Evolutionary conservation across 345 rosid species (phyloP).

Genomic region (Excoecaria agallocha): DNA sequence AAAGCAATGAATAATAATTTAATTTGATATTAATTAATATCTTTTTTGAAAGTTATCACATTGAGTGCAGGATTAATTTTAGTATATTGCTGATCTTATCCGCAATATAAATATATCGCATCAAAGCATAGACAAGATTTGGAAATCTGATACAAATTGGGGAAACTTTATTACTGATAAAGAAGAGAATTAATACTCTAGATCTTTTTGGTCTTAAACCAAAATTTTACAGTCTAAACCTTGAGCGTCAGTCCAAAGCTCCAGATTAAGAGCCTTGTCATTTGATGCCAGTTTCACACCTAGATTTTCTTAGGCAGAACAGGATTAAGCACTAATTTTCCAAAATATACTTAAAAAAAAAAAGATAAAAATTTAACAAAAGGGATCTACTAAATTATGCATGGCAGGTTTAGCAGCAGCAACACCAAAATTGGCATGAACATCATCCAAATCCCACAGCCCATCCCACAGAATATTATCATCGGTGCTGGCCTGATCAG

Average conservation of each 20-base stretch:
- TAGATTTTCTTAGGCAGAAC: not conserved
- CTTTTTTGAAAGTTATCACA: no score
- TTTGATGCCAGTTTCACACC: constrained; percentile 15
- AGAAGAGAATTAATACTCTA: constrained; percentile 3
- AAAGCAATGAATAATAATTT: no score
- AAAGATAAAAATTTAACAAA: constrained; percentile 27
- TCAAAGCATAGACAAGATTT: not conserved
- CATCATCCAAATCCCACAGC: constrained; percentile 71
- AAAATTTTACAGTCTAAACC: constrained; percentile 7
- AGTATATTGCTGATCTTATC: no score
- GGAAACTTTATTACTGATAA: constrained; percentile 13
- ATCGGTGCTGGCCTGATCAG: constrained; percentile 35
- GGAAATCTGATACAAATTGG: constrained; percentile 16
- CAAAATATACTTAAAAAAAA: no score
- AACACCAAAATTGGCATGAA: constrained; percentile 42
- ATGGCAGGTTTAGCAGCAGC: constrained; percentile 38
- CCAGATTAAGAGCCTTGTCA: constrained; percentile 20
- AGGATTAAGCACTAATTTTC: not conserved
- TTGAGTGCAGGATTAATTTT: no score
- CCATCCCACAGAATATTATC: constrained; percentile 57
- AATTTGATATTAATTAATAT: no score
- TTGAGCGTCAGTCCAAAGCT: constrained; percentile 27
- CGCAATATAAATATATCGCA: no score
- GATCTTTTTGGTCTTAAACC: constrained; percentile 5
- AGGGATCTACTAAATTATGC: constrained; percentile 48